phyloP scores from a whole-genome alignment of 2,329 filamentous ascomycete species.

The Diaporthe citri region DNA sequence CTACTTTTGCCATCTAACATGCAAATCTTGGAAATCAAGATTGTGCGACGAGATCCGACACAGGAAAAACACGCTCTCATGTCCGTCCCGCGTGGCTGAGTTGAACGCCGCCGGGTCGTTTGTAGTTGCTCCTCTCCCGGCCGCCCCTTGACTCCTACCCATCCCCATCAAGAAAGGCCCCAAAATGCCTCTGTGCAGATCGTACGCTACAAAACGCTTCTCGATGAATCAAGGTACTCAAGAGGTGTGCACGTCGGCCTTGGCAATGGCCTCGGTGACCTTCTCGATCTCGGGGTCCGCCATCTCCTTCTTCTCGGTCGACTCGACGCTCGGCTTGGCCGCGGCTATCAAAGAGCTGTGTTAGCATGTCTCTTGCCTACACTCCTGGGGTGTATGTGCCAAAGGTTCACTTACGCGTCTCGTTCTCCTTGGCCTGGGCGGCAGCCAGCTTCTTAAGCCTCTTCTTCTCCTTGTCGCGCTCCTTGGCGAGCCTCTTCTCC shows the following conservation, averaged over 20 bases:
- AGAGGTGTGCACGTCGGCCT: constrained; percentile 46
- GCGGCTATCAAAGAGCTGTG: background rate
- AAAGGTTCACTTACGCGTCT: background rate
- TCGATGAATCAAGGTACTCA: constrained; percentile 1
- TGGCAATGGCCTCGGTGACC: constrained; percentile 45
- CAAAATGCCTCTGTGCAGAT: background rate
- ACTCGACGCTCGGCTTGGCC: constrained; percentile 42
- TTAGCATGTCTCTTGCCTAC: background rate
- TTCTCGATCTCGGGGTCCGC: constrained; percentile 45
- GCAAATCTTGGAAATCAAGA: background rate
- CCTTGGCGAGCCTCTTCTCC: constrained; percentile 64
- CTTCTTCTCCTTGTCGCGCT: constrained; percentile 64
- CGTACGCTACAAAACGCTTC: background rate
- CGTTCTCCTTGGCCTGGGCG: constrained; percentile 31
- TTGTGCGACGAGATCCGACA: background rate
- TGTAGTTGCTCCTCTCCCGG: background rate
- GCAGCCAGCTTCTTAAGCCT: constrained; percentile 55
- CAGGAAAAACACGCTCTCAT: background rate
- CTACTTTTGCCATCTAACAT: constrained; percentile 6
- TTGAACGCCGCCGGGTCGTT: constrained; percentile 8
- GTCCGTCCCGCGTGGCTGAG: background rate
- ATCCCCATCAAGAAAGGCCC: background rate
- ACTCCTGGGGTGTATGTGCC: background rate
- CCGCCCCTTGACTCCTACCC: background rate
- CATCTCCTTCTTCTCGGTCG: constrained; percentile 44